phyloP scores from a whole-genome alignment of 2,329 filamentous ascomycete species.

The Talaromyces funiculosus region DNA sequence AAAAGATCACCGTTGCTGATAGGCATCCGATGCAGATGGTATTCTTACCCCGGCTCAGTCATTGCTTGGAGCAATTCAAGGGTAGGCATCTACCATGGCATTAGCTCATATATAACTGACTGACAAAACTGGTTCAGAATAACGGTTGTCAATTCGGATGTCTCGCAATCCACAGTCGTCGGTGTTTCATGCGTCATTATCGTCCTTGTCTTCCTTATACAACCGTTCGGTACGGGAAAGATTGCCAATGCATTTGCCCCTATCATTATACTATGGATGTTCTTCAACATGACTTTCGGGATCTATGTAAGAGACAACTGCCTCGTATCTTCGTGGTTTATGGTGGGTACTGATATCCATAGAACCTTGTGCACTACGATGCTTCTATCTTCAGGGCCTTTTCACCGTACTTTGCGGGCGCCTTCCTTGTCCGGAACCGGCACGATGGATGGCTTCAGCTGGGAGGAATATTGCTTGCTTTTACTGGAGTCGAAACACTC shows the following conservation, averaged over 20 bases:
- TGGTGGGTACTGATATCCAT: constrained; percentile 15
- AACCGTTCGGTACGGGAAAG: constrained; percentile 51
- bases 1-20: neutral
- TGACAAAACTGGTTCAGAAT: constrained; percentile 24
- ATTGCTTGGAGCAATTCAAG: constrained; percentile 52
- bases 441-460: constrained; percentile 49
- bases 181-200: constrained; percentile 51
- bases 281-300: constrained; percentile 48
- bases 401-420: constrained; percentile 44
- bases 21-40: constrained; percentile 35
- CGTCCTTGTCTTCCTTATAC: constrained; percentile 48
- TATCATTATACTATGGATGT: constrained; percentile 52
- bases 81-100: constrained; percentile 19
- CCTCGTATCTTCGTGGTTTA: neutral
- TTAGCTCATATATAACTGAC: no score
- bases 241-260: constrained; percentile 48
- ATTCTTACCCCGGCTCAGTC: constrained; percentile 54
- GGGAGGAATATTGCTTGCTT: constrained; percentile 63
- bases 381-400: constrained; percentile 49
- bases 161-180: constrained; percentile 43
- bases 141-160: constrained; percentile 43
- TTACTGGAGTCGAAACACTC: constrained; percentile 72
- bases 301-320: constrained; percentile 38
- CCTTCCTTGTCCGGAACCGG: constrained; percentile 47
- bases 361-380: constrained; percentile 44